Conservation (phyloP, 2,329 filamentous ascomycete genomes). For the Clonostachys rhizophaga region DNA sequence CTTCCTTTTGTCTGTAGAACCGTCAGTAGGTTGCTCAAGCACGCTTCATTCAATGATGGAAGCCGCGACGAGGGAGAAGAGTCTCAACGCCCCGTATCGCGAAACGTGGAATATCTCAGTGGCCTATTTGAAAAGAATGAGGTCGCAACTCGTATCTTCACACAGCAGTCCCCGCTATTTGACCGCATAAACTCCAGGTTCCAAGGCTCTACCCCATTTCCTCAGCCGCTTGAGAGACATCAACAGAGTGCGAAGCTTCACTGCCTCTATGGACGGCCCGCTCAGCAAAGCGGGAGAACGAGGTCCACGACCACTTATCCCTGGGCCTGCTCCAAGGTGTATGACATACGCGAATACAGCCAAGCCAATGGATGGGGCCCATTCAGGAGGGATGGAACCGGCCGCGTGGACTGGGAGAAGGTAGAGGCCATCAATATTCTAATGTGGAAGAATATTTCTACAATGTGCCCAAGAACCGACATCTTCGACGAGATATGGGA, state of each 20-base stretch:
- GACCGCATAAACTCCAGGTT: conserved; percentile 22
- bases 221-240: conserved; percentile 21
- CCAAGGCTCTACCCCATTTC: neutral
- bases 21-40: conserved; percentile 37
- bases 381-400: conserved; percentile 58
- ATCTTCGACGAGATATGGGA: conserved; percentile 50
- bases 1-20: conserved; percentile 42
- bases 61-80: conserved; percentile 8
- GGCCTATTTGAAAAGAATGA: conserved; percentile 34
- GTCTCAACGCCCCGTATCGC: conserved; percentile 27
- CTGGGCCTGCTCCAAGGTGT: conserved; percentile 65
- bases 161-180: conserved; percentile 62
- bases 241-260: conserved; percentile 70
- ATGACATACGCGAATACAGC: conserved; percentile 68
- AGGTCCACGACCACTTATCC: conserved; percentile 40
- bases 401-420: conserved; percentile 73
- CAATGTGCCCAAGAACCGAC: conserved; percentile 37
- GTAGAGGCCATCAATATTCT: conserved; percentile 70
- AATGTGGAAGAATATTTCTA: conserved; percentile 56
- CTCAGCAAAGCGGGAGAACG: conserved; percentile 31
- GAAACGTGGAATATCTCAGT: conserved; percentile 37
- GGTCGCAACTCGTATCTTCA: conserved; percentile 52
- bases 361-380: conserved; percentile 63
- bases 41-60: conserved; percentile 28
- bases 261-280: conserved; percentile 61